Percentiles rank a stretch among this genome's conserved stretches.
These are phyloP conservation scores for Castanea mollissima DNA, from an alignment of 306 rosid genomes.

Conservation along the genomic window DNA sequence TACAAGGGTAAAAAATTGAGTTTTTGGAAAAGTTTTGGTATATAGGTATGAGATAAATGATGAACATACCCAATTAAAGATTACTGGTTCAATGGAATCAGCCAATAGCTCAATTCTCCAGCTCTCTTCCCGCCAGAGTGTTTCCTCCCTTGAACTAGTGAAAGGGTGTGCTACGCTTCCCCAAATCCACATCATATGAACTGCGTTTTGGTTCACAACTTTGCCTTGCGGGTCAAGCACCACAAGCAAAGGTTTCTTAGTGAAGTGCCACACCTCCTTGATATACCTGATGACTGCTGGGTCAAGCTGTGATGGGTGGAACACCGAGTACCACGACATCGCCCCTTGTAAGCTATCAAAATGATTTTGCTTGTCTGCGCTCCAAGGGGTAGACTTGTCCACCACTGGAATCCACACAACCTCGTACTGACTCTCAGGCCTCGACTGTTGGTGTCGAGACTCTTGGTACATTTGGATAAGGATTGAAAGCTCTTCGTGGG, in stretches of 20 bases:
- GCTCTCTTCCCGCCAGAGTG: slow-evolving; percentile 50
- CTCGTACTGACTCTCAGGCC: slow-evolving; percentile 44
- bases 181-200: slow-evolving; percentile 77
- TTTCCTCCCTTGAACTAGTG: slow-evolving; percentile 40
- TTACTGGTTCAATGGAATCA: slow-evolving; percentile 35
- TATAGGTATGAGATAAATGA: background rate
- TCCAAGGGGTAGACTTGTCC: slow-evolving; percentile 24
- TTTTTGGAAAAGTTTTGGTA: no score
- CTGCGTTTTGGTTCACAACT: slow-evolving; percentile 52
- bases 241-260: slow-evolving; percentile 47
- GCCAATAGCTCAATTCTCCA: slow-evolving; percentile 57
- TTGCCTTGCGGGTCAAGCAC: slow-evolving; percentile 59
- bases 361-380: background rate
- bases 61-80: slow-evolving; percentile 42
- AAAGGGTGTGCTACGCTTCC: slow-evolving; percentile 69
- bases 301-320: slow-evolving; percentile 39
- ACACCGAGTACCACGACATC: slow-evolving; percentile 54
- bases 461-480: slow-evolving; percentile 47
- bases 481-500: slow-evolving; percentile 29
- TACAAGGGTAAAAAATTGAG: no score
- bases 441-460: slow-evolving; percentile 21
- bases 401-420: slow-evolving; percentile 63
- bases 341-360: slow-evolving; percentile 26
- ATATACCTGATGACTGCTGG: slow-evolving; percentile 45
- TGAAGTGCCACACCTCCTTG: slow-evolving; percentile 51